These are phyloP conservation scores for Delonix regia DNA, from an alignment of 306 rosid species.

Conservation along the genomic window DNA sequence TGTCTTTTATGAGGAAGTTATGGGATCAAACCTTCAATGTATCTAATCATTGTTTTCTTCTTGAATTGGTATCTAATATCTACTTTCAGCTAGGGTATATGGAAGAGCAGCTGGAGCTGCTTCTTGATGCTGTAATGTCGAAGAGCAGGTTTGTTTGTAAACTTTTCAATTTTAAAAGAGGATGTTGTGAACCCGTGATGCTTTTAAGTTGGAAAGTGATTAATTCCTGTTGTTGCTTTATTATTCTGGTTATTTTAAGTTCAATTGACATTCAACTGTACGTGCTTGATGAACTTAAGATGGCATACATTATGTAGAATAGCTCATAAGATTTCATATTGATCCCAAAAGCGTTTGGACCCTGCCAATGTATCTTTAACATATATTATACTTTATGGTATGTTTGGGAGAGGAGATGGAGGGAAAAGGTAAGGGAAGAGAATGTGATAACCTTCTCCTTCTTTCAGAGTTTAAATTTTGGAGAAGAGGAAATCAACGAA, in stretches of 20 bases:
- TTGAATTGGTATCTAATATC: constrained; percentile 27
- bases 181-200: background rate
- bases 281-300: background rate
- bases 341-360: background rate
- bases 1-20: background rate
- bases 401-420: too few species aligned
- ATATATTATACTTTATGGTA: too few species aligned
- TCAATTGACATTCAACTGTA: too few species aligned
- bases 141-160: constrained; percentile 62
- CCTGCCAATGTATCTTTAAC: too few species aligned
- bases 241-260: background rate
- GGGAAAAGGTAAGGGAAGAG: too few species aligned
- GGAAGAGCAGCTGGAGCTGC: constrained; percentile 74
- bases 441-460: too few species aligned
- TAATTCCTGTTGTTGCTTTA: background rate
- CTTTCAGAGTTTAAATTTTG: too few species aligned
- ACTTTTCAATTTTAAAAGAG: background rate
- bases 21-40: background rate
- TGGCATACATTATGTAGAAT: background rate
- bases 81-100: constrained; percentile 68
- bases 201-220: too few species aligned
- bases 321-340: background rate
- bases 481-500: too few species aligned
- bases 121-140: constrained; percentile 65
- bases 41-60: background rate